Percentiles rank a stretch among this genome's conserved stretches.
phyloP scores from a whole-genome alignment of 371 early-diverging fungal species.

The Mortierella sp. region DNA sequence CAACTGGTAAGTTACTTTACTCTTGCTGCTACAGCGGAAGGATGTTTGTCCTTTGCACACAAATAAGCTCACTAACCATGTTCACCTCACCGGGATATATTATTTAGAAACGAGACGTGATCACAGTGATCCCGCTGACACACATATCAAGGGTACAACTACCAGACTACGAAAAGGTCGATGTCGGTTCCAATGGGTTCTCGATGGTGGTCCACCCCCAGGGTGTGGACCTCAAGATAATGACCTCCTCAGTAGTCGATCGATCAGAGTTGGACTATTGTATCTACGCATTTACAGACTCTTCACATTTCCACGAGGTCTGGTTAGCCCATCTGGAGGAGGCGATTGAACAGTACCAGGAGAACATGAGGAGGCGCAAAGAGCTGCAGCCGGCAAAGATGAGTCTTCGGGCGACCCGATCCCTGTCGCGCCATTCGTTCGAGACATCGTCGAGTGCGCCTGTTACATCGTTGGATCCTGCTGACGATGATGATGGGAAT shows the following conservation, averaged over 20 bases:
- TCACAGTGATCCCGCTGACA: conserved; percentile 32
- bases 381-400: conserved; percentile 18
- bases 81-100: not conserved
- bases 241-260: conserved; percentile 5
- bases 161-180: conserved; percentile 51
- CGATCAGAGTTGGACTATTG: conserved; percentile 31
- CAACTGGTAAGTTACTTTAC: conserved; percentile 28
- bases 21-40: not conserved
- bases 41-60: too few relatives aligned
- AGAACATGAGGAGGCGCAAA: conserved; percentile 20
- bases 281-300: conserved; percentile 44
- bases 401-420: conserved; percentile 24
- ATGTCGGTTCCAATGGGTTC: conserved; percentile 41
- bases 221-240: conserved; percentile 20
- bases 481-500: conserved; percentile 54
- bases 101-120: conserved; percentile 34
- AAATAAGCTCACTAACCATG: not conserved
- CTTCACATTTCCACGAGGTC: conserved; percentile 19
- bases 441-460: conserved; percentile 25
- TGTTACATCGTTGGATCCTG: conserved; percentile 37
- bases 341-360: conserved; percentile 25
- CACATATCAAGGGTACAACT: conserved; percentile 27
- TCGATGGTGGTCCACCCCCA: conserved; percentile 21
- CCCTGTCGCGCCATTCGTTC: conserved; percentile 39
- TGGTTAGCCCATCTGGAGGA: conserved; percentile 45